Conservation (phyloP, 2,329 filamentous ascomycete species). For the Stemphylium vesicarium region DNA sequence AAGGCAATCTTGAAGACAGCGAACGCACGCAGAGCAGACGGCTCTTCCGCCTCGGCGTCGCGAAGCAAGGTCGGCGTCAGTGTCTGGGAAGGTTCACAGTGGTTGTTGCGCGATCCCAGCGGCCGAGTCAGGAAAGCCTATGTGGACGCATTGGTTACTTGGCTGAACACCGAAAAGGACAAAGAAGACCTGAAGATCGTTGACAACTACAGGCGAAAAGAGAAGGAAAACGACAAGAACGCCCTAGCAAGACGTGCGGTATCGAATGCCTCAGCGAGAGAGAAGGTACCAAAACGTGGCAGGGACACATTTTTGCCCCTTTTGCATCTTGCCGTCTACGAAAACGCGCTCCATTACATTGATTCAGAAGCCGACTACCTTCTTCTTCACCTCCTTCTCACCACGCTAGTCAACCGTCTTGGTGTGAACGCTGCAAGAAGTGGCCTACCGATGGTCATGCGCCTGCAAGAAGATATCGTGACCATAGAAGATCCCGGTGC, state of each 20-base stretch:
- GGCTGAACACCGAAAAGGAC: conserved; percentile 82
- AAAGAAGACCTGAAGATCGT: conserved; percentile 67
- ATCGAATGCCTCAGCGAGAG: conserved; percentile 69
- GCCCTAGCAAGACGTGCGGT: conserved; percentile 66
- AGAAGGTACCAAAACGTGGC: conserved; percentile 60
- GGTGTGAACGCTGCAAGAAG: conserved; percentile 82
- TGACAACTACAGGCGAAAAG: conserved; percentile 58
- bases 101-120: conserved; percentile 82
- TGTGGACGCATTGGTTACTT: conserved; percentile 79
- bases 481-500: conserved; percentile 68
- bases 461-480: conserved; percentile 83
- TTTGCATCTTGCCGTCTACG: conserved; percentile 87
- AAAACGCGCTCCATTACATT: conserved; percentile 73
- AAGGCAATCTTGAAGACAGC: conserved; percentile 83
- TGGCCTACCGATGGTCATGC: conserved; percentile 86
- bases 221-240: conserved; percentile 53
- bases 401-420: conserved; percentile 74
- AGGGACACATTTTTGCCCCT: conserved; percentile 79
- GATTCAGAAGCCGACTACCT: conserved; percentile 74
- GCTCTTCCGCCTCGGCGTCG: conserved; percentile 61
- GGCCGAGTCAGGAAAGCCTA: conserved; percentile 83
- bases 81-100: conserved; percentile 96
- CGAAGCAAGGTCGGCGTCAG: conserved; percentile 78
- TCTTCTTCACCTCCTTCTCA: conserved; percentile 77
- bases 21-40: conserved; percentile 60